Evolutionary conservation across 2,329 filamentous ascomycete genomes (phyloP), one percentile per base, ranked within the genome.

Genomic region (Neonectria neomacrospora): DNA sequence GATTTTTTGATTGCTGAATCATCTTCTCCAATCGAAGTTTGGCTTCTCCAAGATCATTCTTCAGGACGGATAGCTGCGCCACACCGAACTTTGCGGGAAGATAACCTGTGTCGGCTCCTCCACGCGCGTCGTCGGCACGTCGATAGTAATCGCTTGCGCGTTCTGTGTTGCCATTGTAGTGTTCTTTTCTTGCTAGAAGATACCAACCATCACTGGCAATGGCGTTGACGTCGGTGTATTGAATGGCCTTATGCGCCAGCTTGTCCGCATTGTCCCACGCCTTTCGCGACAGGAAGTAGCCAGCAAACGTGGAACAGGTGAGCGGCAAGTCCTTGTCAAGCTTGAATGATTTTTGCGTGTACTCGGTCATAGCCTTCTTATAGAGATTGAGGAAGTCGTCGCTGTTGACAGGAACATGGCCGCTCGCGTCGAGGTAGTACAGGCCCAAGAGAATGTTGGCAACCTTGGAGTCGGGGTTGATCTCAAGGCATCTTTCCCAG

Each of bases 141-240:
- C 90, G 89, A 79, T 99, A 99, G 78, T 91, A 97, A 73, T 97
- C 93, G 20, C 86, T 88, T 2, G 96, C 95, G 60, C 89, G 90
- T 20, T 90, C 85, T 7, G 88, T 80, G 61, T 97, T 90, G 44
- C 91, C 91, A 61, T 89, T 87, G 69, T 93, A 93, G 75, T 99
- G 96, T 67, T 95, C 93, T 76, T 97, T 97, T 64, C 94, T 87
- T 28, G 94, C 96, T 42, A 98, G 87, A 9, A 98, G 81, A 79
- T 97, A 99, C 94, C 95, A 98, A 37, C 96, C 96, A 76, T 99
- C 96, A 79, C 95, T 97, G 23, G 95, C 95, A 77, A 98, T 93
- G 3, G 94, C 93, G 77, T 97, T 97, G 71, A 98, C 93, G 75
- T 99, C 96, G 2, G 96, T 98, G 73, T 93, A 91, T 74, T 97